Evolutionary conservation across 306 rosid genomes (phyloP).

Genomic region (Fragaria nilgerrensis): DNA sequence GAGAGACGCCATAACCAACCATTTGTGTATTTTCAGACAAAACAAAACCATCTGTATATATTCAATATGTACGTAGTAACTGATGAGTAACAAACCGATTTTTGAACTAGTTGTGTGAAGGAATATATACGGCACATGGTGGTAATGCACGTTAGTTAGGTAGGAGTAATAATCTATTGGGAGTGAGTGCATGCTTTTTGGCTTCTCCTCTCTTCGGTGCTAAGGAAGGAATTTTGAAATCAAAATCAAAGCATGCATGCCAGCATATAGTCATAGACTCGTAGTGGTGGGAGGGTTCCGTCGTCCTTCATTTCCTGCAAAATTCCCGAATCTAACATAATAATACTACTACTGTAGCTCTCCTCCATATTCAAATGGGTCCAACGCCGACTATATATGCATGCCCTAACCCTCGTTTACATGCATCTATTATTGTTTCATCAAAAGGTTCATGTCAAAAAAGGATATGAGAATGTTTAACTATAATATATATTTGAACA

Average conservation of each 20-base stretch:
- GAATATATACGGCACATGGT: neutral
- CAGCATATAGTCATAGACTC: too few species aligned
- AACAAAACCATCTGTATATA: neutral
- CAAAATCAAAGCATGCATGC: constrained; percentile 13
- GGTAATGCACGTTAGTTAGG: neutral
- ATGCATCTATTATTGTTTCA: neutral
- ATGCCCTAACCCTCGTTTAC: neutral
- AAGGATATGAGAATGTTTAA: neutral
- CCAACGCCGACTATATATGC: neutral
- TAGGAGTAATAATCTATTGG: neutral
- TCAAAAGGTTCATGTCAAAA: neutral
- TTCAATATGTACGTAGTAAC: neutral
- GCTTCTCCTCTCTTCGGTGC: constrained; percentile 30
- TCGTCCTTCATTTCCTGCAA: neutral
- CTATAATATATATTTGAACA: neutral
- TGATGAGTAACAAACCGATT: neutral
- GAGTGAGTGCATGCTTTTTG: neutral
- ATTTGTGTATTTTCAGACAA: neutral
- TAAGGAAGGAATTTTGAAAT: constrained; percentile 36
- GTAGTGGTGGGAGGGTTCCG: neutral
- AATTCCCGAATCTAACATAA: neutral
- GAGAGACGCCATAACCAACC: neutral
- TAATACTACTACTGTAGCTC: too few species aligned
- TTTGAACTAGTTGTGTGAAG: neutral
- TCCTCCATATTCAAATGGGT: neutral